Percentiles rank a stretch among this genome's conserved stretches.
Conservation (phyloP, 106 monocot species). For the Triglochin maritima region DNA sequence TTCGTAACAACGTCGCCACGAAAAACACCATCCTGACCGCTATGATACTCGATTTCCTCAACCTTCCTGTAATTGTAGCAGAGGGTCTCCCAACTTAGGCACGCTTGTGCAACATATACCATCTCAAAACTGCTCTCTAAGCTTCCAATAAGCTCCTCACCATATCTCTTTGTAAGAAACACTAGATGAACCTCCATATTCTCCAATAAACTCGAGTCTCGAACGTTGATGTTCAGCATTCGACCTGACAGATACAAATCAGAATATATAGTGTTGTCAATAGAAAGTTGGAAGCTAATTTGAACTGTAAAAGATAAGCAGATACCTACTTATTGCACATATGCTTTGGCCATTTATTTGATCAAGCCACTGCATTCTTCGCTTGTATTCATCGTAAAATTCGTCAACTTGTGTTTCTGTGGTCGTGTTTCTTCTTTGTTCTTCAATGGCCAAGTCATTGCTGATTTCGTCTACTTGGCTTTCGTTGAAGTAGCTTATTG, state of each 20-base stretch:
- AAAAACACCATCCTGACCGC: background rate
- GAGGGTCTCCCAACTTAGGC: constrained; percentile 27
- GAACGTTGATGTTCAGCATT: constrained; percentile 1
- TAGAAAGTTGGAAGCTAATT: background rate
- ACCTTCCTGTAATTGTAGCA: constrained; percentile 15
- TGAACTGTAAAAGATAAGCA: background rate
- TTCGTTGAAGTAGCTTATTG: background rate
- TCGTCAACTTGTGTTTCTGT: constrained; percentile 2
- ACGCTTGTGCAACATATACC: constrained; percentile 25
- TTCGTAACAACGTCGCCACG: background rate
- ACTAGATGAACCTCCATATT: background rate
- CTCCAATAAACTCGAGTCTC: constrained; percentile 1
- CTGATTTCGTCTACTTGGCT: too few relatives aligned
- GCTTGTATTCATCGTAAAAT: constrained; percentile 8
- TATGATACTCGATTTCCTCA: background rate
- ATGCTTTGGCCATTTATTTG: background rate
- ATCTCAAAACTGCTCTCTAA: constrained; percentile 15
- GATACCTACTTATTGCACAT: constrained; percentile 2
- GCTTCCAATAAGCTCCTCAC: constrained; percentile 1
- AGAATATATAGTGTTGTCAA: background rate
- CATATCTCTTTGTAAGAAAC: background rate
- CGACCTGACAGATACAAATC: constrained; percentile 1
- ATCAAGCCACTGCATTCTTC: constrained; percentile 10
- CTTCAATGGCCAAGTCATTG: too few relatives aligned
- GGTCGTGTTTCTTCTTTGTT: background rate